Evolutionary conservation across 306 rosid species (phyloP), one percentile per base, ranked within the genome.

Genomic region (Cicer cuneatum): DNA sequence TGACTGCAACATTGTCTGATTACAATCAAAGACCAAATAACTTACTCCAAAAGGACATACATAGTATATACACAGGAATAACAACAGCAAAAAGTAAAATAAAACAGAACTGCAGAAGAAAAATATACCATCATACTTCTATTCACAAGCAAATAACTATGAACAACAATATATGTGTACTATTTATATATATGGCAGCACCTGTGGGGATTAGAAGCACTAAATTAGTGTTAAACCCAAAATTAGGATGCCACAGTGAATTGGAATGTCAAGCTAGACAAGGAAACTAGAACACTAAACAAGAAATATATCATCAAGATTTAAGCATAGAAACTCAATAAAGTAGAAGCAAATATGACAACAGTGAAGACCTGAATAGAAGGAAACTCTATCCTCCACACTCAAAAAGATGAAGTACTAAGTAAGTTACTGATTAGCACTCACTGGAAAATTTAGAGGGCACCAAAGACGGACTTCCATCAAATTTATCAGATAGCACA

Each of bases 401-500:
- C 47, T 24, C 11, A 46, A 37, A 15, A n/a, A 54, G 42, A 61
- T 2, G n/a, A 14, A 68, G 74, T 58, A 10, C 57, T 29, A 61
- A 73, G 51, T 70, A 51, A 59, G 42, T 45, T 77, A 29, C 19
- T 77, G 79, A 74, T 56, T 62, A 69, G 37, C 56, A 79, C 82
- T 78, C 72, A 82, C 81, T 54, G 54, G 72, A 73, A 75, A 76
- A 21, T 33, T 56, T 72, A 43, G 78, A 69, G 39, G 78, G 64
- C 64, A 29, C 15, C 62, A 58, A 77, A 29, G 73, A 66, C 69
- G 78, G 78, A 73, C 81, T 65, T 42, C 83, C 66, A 78, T 52
- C 71, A 80, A 76, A 75, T 40, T 49, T 64, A 69, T 58, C 66
- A 14, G 84, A 43, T 64, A 51, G 74, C 29, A 60, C 41, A 69